These are phyloP conservation scores for Meira miltonrushii DNA, from an alignment of 1,284 basidiomycete species.

Conservation along the genomic window DNA sequence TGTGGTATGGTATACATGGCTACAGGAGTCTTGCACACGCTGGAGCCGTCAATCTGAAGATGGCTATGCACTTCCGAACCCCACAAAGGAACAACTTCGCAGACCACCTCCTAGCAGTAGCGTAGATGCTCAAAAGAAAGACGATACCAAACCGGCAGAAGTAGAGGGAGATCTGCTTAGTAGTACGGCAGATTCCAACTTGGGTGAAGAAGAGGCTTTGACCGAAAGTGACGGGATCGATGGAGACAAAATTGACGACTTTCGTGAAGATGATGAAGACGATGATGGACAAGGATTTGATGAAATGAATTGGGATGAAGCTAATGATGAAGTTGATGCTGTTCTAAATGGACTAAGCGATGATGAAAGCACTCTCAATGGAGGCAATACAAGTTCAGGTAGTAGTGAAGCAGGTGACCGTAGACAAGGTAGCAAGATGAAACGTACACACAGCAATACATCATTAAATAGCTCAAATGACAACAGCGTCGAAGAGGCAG, in stretches of 20 bases:
- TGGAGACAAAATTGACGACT: slow-evolving; percentile 3
- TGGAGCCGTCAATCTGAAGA: slow-evolving; percentile 73
- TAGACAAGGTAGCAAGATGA: neutral
- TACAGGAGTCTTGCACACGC: slow-evolving; percentile 73
- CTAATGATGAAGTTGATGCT: slow-evolving; percentile 79
- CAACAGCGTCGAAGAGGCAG: slow-evolving; percentile 32
- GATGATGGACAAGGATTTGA: slow-evolving; percentile 20
- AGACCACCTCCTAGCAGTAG: neutral
- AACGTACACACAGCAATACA: slow-evolving; percentile 1
- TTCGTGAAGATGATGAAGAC: neutral
- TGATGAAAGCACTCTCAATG: slow-evolving; percentile 54
- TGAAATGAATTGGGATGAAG: slow-evolving; percentile 63
- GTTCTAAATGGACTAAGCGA: slow-evolving; percentile 60
- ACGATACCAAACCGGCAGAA: neutral
- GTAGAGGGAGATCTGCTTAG: neutral
- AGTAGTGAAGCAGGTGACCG: slow-evolving; percentile 1
- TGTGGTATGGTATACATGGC: slow-evolving; percentile 82
- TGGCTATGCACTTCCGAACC: slow-evolving; percentile 58
- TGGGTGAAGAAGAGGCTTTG: slow-evolving; percentile 1
- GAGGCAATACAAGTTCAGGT: slow-evolving; percentile 20
- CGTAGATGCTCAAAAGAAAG: too few relatives aligned
- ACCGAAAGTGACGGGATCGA: neutral
- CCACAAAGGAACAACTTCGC: neutral
- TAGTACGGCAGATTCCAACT: neutral
- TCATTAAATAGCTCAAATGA: slow-evolving; percentile 12